These are phyloP conservation scores for Penicillium robsamsonii DNA, from an alignment of 495 filamentous ascomycete genomes.

Conservation along the genomic window DNA sequence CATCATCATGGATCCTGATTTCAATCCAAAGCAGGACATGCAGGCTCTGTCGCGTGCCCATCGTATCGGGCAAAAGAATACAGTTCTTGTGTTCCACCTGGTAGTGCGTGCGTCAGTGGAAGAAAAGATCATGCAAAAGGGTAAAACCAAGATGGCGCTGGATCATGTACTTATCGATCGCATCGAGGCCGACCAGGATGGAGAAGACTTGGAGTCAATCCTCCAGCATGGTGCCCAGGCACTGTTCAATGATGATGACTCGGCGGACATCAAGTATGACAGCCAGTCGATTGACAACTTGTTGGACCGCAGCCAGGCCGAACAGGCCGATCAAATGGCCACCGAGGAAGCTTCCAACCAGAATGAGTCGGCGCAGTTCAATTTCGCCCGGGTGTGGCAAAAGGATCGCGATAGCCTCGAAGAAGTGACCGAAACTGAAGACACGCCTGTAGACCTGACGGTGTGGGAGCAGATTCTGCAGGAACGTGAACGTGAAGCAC, in stretches of 20 bases:
- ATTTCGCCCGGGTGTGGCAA: conserved; percentile 88
- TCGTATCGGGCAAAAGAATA: conserved; percentile 92
- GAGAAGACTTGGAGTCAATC: conserved; percentile 81
- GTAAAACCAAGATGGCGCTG: conserved; percentile 89
- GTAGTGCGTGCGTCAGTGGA: conserved; percentile 86
- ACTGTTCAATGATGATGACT: conserved; percentile 72
- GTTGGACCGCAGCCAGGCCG: conserved; percentile 78
- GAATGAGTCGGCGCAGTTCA: conserved; percentile 58
- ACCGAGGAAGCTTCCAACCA: conserved; percentile 60
- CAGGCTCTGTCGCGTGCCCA: conserved; percentile 93
- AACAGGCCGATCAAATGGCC: conserved; percentile 60
- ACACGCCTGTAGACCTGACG: conserved; percentile 48
- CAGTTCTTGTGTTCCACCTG: conserved; percentile 90
- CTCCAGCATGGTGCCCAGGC: conserved; percentile 84
- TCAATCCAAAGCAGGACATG: conserved; percentile 97
- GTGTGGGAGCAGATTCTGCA: conserved; percentile 88
- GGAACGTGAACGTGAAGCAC: conserved; percentile 74
- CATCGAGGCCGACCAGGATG: conserved; percentile 76
- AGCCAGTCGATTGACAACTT: conserved; percentile 77
- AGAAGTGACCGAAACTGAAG: conserved; percentile 53
- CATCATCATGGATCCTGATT: conserved; percentile 97
- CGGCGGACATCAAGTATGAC: conserved; percentile 73
- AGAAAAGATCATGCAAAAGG: conserved; percentile 95
- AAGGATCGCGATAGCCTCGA: conserved; percentile 69
- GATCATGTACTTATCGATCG: conserved; percentile 92